A percentile compares a stretch with the other conserved stretches of the same genome.
phyloP scores from a whole-genome alignment of 306 rosid species.

The Acmispon strigosus region DNA sequence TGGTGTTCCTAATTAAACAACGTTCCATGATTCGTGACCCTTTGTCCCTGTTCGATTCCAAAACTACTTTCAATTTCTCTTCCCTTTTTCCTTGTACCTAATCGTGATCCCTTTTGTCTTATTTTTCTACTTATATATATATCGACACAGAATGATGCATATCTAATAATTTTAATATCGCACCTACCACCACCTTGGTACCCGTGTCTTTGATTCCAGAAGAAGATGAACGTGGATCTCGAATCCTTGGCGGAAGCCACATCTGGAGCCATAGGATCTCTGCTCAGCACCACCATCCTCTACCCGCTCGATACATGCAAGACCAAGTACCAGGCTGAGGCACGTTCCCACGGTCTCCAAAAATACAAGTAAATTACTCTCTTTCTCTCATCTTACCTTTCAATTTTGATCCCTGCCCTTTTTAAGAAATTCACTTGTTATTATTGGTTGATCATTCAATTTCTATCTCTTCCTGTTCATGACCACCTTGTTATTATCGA shows the following conservation, averaged over 20 bases:
- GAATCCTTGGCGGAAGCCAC: constrained; percentile 96
- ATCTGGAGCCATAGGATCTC: constrained; percentile 95
- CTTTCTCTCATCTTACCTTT: too few species aligned
- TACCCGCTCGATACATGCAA: constrained; percentile 97
- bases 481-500: not conserved
- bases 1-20: too few species aligned
- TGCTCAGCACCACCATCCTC: constrained; percentile 80
- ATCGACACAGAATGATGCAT: too few species aligned
- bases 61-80: too few species aligned
- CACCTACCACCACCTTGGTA: not conserved
- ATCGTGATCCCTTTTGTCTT: too few species aligned
- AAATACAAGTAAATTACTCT: constrained; percentile 40
- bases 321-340: constrained; percentile 93
- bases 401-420: constrained; percentile 15
- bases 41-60: too few species aligned
- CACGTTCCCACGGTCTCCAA: constrained; percentile 52
- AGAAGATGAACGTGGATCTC: constrained; percentile 66
- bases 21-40: too few species aligned
- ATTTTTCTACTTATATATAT: too few species aligned
- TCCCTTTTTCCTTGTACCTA: too few species aligned
- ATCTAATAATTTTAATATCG: too few species aligned
- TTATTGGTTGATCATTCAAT: not conserved
- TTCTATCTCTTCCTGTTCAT: not conserved
- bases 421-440: not conserved
- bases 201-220: not conserved